Percentiles rank a stretch among this genome's conserved stretches.
phyloP scores from a whole-genome alignment of 139 green algal genomes.

The Raphidocelis subcapitata region DNA sequence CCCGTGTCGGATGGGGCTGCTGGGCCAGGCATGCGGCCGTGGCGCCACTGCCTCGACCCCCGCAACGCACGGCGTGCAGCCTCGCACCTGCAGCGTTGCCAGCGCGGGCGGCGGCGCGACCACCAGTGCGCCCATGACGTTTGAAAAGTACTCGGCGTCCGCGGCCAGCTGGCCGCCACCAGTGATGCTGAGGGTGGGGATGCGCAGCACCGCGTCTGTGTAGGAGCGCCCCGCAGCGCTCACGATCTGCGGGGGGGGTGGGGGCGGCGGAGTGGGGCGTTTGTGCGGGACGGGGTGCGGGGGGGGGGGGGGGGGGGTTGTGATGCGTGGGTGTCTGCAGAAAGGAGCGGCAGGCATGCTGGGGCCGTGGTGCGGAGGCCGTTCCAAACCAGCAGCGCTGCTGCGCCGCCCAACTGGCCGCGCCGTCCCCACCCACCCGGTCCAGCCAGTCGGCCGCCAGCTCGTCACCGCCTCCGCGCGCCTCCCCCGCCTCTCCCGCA shows the following conservation, averaged over 20 bases:
- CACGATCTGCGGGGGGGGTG: slow-evolving; percentile 1
- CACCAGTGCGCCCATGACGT: slow-evolving; percentile 85
- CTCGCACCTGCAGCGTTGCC: slow-evolving; percentile 68
- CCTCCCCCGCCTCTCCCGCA: slow-evolving; percentile 11
- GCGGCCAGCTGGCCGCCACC: slow-evolving; percentile 75
- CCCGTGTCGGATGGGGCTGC: slow-evolving; percentile 19
- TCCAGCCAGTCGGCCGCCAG: slow-evolving; percentile 85
- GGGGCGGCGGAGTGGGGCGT: no score
- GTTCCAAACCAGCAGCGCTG: no score
- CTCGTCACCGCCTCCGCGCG: slow-evolving; percentile 51
- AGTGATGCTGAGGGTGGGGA: not conserved
- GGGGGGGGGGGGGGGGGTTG: no score
- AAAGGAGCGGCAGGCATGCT: no score
- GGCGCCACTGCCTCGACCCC: slow-evolving; percentile 23
- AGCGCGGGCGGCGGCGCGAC: slow-evolving; percentile 64
- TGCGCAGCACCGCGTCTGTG: slow-evolving; percentile 5
- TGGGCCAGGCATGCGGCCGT: slow-evolving; percentile 14
- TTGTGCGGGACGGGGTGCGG: no score
- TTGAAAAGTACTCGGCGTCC: slow-evolving; percentile 94
- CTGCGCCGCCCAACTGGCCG: slow-evolving; percentile 15
- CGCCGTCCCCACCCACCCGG: slow-evolving; percentile 40
- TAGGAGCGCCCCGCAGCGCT: slow-evolving; percentile 11
- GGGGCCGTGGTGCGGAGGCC: no score
- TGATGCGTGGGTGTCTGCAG: no score
- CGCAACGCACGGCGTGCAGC: slow-evolving; percentile 25